These are phyloP conservation scores for Puccinia coronata DNA, from an alignment of 1,284 basidiomycete species.

Conservation along the genomic window DNA sequence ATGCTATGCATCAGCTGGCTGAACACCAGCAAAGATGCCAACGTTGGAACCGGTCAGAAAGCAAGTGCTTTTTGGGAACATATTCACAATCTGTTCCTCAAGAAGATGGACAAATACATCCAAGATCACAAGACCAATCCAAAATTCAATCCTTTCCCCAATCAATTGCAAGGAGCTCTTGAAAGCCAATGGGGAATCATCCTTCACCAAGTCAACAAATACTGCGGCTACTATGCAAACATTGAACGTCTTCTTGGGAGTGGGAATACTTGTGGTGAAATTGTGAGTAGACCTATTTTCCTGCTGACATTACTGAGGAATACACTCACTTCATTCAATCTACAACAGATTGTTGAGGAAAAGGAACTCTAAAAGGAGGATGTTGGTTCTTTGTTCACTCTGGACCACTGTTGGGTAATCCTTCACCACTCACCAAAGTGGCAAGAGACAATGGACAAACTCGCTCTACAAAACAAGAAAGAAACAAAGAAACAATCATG, in stretches of 20 bases:
- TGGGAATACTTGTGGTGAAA: not conserved
- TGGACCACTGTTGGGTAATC: not conserved
- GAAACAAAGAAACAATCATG: too few relatives aligned
- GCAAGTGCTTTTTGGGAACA: not conserved
- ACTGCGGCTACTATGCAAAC: not conserved
- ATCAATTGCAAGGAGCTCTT: not conserved
- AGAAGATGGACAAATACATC: not conserved
- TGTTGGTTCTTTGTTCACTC: too few relatives aligned
- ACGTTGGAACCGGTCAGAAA: not conserved
- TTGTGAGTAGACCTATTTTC: not conserved
- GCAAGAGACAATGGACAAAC: too few relatives aligned
- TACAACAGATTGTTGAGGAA: too few relatives aligned
- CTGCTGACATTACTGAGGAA: too few relatives aligned
- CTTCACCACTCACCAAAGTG: too few relatives aligned
- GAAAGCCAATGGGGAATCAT: not conserved
- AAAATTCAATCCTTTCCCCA: not conserved
- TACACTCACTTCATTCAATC: too few relatives aligned
- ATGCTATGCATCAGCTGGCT: not conserved
- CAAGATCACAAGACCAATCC: not conserved
- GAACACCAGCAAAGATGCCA: not conserved
- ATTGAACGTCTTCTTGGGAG: not conserved
- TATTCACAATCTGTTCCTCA: not conserved
- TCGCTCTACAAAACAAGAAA: too few relatives aligned
- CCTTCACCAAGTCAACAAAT: not conserved
- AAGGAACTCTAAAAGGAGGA: too few relatives aligned